phyloP scores from a whole-genome alignment of 345 rosid species.

The Jatropha curcas region DNA sequence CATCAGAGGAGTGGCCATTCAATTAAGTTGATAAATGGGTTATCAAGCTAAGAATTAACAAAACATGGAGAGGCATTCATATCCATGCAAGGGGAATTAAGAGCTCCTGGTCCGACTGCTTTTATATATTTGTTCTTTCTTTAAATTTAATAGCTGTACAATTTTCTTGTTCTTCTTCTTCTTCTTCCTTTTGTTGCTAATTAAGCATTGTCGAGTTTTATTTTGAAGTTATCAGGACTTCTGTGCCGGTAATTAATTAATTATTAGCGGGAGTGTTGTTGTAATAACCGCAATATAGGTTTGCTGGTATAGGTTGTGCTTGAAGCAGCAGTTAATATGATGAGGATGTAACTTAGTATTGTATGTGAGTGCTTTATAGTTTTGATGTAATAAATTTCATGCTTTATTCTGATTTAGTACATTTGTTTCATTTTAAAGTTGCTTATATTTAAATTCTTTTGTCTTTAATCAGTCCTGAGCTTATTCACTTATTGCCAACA shows the following conservation, averaged over 20 bases:
- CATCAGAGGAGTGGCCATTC: slow-evolving; percentile 12
- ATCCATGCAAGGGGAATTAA: slow-evolving; percentile 49
- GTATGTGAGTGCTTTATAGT: too few relatives aligned
- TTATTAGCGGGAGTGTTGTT: not conserved
- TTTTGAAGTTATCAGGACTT: slow-evolving; percentile 6
- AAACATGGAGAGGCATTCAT: not conserved
- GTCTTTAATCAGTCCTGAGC: too few relatives aligned
- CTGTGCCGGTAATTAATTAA: not conserved
- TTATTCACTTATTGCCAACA: too few relatives aligned
- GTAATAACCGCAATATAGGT: not conserved
- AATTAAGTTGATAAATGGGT: slow-evolving; percentile 1
- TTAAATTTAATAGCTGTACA: not conserved
- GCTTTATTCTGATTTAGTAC: not conserved
- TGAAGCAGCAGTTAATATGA: too few relatives aligned
- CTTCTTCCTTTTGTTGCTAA: not conserved
- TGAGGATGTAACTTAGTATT: too few relatives aligned
- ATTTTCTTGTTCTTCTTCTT: not conserved
- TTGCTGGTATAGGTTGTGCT: not conserved
- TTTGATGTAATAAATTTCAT: not conserved
- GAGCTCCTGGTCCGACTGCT: slow-evolving; percentile 55
- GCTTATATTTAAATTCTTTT: not conserved
- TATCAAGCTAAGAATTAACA: slow-evolving; percentile 10
- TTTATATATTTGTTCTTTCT: not conserved
- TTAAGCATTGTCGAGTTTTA: not conserved
- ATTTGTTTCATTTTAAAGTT: not conserved